Evolutionary conservation across 2,329 filamentous ascomycete species (phyloP).

Genomic region (Aspergillus flavus): DNA sequence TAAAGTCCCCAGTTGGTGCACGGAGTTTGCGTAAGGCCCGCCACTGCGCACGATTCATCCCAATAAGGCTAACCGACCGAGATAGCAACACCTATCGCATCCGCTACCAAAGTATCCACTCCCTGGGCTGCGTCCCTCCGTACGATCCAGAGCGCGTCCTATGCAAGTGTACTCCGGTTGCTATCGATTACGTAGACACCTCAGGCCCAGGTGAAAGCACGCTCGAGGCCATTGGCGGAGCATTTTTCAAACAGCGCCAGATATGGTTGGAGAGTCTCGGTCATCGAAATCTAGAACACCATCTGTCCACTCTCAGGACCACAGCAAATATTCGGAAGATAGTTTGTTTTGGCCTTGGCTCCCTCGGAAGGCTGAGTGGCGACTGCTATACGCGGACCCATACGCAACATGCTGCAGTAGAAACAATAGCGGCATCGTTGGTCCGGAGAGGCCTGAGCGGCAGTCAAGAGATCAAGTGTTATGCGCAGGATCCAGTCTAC

Average conservation of each 20-base stretch:
- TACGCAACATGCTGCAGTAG: constrained; percentile 29
- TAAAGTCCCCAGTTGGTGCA: constrained; percentile 19
- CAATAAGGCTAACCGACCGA: neutral
- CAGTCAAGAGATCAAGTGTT: constrained; percentile 22
- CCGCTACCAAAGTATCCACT: constrained; percentile 23
- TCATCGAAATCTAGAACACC: constrained; percentile 15
- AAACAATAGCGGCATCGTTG: constrained; percentile 23
- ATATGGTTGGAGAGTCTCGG: constrained; percentile 25
- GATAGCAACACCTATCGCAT: constrained; percentile 24
- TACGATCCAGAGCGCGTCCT: constrained; percentile 16
- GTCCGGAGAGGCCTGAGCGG: constrained; percentile 8
- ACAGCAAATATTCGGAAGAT: constrained; percentile 23
- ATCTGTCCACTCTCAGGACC: constrained; percentile 13
- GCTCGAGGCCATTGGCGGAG: constrained; percentile 9
- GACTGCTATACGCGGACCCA: constrained; percentile 15
- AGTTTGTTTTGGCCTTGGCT: constrained; percentile 28
- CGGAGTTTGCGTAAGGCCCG: constrained; percentile 20
- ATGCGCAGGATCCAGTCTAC: constrained; percentile 32
- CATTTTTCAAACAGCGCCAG: constrained; percentile 15
- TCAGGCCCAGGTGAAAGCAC: constrained; percentile 1
- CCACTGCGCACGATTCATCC: neutral
- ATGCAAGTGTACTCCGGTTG: constrained; percentile 17
- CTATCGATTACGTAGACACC: constrained; percentile 19
- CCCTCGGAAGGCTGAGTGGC: constrained; percentile 11
- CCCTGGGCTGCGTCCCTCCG: constrained; percentile 17